phyloP scores from a whole-genome alignment of 2,329 filamentous ascomycete species.

The Lachnellula suecica region DNA sequence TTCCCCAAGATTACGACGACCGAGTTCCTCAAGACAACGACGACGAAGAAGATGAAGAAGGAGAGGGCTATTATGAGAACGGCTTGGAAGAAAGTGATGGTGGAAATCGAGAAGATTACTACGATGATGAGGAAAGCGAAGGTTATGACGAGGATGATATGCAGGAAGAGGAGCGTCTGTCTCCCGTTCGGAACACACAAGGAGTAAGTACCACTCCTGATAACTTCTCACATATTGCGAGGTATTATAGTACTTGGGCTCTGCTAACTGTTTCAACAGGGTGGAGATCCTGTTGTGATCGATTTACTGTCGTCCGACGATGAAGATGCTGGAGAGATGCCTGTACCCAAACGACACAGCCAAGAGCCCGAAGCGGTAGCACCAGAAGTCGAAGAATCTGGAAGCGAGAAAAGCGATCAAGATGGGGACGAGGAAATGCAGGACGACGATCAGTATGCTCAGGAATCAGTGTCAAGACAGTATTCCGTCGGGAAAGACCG shows the following conservation, averaged over 20 bases:
- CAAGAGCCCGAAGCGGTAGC: neutral
- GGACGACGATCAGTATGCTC: neutral
- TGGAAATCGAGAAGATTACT: conserved; percentile 22
- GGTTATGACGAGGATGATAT: conserved; percentile 15
- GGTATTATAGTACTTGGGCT: no score
- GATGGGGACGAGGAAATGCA: conserved; percentile 9
- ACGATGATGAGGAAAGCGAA: conserved; percentile 31
- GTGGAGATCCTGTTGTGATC: conserved; percentile 32
- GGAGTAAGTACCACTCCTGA: no score
- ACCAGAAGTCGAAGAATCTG: conserved; percentile 3
- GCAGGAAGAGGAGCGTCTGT: conserved; percentile 11
- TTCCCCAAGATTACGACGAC: neutral
- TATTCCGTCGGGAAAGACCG: neutral
- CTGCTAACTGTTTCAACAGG: no score
- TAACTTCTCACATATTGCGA: no score
- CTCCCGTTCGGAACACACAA: conserved; percentile 10
- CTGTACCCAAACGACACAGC: neutral
- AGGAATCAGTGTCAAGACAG: neutral
- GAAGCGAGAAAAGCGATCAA: conserved; percentile 5
- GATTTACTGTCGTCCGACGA: conserved; percentile 35
- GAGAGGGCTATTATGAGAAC: conserved; percentile 13
- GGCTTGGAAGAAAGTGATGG: conserved; percentile 23
- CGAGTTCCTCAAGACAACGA: neutral
- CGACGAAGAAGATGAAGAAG: conserved; percentile 8
- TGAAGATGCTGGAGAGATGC: conserved; percentile 23